phyloP scores from a whole-genome alignment of 352 stramenopile species.

The Phytophthora brassicae region DNA sequence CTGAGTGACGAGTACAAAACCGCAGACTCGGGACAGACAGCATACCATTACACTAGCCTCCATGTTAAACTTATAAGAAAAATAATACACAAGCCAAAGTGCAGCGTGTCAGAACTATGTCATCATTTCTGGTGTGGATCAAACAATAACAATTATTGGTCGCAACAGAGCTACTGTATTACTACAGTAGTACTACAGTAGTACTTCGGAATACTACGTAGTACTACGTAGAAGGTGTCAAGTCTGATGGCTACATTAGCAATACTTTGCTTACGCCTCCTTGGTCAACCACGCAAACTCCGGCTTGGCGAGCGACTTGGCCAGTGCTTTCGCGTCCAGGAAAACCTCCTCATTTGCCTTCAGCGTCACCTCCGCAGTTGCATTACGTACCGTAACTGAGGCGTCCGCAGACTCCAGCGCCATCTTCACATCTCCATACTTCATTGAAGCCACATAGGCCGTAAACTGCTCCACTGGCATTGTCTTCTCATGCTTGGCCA shows the following conservation, averaged over 20 bases:
- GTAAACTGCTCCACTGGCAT: slow-evolving; percentile 52
- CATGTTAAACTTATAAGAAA: slow-evolving; percentile 37
- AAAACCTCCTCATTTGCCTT: slow-evolving; percentile 69
- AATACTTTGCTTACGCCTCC: slow-evolving; percentile 28
- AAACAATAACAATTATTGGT: too few species aligned
- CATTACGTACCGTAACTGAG: slow-evolving; percentile 49
- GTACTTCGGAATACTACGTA: too few species aligned
- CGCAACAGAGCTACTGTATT: too few species aligned
- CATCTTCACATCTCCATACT: slow-evolving; percentile 79
- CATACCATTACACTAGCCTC: slow-evolving; percentile 31
- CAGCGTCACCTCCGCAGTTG: slow-evolving; percentile 47
- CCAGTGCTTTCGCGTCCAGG: slow-evolving; percentile 73
- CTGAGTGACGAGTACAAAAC: slow-evolving; percentile 12
- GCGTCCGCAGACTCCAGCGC: slow-evolving; percentile 34
- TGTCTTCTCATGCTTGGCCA: slow-evolving; percentile 45
- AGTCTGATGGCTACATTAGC: slow-evolving; percentile 1
- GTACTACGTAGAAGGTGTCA: slow-evolving; percentile 8
- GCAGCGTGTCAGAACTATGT: slow-evolving; percentile 15
- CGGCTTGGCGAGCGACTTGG: slow-evolving; percentile 32
- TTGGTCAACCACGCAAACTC: slow-evolving; percentile 53
- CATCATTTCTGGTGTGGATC: too few species aligned
- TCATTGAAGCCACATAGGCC: slow-evolving; percentile 76
- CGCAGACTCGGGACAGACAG: background rate
- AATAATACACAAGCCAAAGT: slow-evolving; percentile 29
- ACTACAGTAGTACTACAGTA: too few species aligned